phyloP scores from a whole-genome alignment of 192 early-diverging fungal species.

The Backusella westeae region DNA sequence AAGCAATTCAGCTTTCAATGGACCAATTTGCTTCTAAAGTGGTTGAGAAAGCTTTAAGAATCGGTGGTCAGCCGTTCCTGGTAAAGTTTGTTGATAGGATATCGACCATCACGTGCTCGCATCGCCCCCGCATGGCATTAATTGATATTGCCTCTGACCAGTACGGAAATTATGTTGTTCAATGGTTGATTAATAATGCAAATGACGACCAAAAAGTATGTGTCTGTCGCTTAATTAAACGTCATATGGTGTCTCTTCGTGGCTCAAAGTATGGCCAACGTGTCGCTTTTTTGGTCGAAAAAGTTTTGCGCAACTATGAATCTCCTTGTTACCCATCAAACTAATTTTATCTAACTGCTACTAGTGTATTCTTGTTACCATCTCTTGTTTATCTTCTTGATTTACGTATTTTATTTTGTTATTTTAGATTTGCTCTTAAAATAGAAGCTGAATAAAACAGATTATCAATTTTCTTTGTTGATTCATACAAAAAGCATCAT shows the following conservation, averaged over 20 bases:
- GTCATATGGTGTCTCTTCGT: constrained; percentile 64
- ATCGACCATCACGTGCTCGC: constrained; percentile 23
- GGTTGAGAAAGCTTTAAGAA: constrained; percentile 65
- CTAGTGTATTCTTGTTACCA: not conserved
- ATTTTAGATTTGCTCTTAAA: constrained; percentile 1
- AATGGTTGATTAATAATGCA: constrained; percentile 64
- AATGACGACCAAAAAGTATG: constrained; percentile 55
- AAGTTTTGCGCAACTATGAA: constrained; percentile 16
- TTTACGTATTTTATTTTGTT: not conserved
- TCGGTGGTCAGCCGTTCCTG: constrained; percentile 29
- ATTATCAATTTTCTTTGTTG: no score
- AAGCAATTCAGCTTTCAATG: constrained; percentile 54
- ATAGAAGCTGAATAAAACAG: not conserved
- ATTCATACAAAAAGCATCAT: no score
- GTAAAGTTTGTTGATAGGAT: constrained; percentile 23
- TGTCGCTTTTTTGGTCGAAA: constrained; percentile 38
- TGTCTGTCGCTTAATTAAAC: constrained; percentile 57
- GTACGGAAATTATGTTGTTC: constrained; percentile 79
- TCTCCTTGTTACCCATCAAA: not conserved
- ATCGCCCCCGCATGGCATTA: constrained; percentile 43
- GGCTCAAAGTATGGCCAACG: constrained; percentile 75
- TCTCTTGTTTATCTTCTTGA: not conserved
- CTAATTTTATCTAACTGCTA: not conserved
- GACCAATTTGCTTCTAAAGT: constrained; percentile 81
- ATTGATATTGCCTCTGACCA: constrained; percentile 78